Evolutionary conservation across 2,329 filamentous ascomycete genomes (phyloP).

Genomic region (Exophiala spinifera): DNA sequence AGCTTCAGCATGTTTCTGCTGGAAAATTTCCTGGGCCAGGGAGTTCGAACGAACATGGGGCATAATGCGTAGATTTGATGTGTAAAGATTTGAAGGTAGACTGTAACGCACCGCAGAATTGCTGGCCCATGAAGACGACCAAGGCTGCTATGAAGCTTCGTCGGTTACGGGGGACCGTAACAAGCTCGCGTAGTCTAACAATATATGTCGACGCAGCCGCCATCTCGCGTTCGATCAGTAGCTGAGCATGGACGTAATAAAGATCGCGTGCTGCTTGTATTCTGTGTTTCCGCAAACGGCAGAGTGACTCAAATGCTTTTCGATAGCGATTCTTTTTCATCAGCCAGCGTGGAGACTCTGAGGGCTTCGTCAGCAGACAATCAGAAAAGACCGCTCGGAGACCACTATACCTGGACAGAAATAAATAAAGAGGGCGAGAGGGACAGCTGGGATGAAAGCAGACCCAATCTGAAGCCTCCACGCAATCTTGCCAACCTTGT

Average conservation of each 20-base stretch:
- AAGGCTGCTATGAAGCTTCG: too few species aligned
- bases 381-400: too few species aligned
- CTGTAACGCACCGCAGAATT: conserved; percentile 38
- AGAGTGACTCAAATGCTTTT: conserved; percentile 33
- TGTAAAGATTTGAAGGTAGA: too few species aligned
- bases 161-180: too few species aligned
- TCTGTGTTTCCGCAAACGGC: conserved; percentile 30
- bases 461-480: conserved; percentile 65
- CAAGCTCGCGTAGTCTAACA: too few species aligned
- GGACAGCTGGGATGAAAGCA: conserved; percentile 63
- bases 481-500: conserved; percentile 53
- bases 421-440: conserved; percentile 56
- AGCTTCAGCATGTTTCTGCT: too few species aligned
- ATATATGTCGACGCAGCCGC: too few species aligned
- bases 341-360: conserved; percentile 33
- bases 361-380: too few species aligned
- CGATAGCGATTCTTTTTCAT: conserved; percentile 32
- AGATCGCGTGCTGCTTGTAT: conserved; percentile 33
- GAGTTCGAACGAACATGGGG: too few species aligned
- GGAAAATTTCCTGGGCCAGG: too few species aligned
- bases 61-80: too few species aligned
- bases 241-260: conserved; percentile 40
- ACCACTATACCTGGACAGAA: conserved; percentile 39
- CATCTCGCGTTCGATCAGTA: conserved; percentile 31
- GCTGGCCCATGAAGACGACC: conserved; percentile 37